These are phyloP conservation scores for Thraustochytrium striatum DNA, from an alignment of 352 stramenopile genomes.

Conservation along the genomic window DNA sequence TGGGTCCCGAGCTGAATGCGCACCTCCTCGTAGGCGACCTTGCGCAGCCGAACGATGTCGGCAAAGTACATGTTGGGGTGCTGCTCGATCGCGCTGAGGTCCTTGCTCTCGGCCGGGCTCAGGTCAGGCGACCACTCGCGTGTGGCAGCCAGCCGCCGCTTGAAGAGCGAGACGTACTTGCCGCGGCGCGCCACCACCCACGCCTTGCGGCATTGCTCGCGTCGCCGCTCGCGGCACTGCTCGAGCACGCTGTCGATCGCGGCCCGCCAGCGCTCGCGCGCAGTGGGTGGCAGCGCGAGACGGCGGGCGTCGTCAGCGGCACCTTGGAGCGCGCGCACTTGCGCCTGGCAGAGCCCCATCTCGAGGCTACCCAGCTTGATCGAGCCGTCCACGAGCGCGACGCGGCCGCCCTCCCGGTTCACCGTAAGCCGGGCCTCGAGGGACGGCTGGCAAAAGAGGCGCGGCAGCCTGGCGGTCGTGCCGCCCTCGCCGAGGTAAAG, in stretches of 20 bases:
- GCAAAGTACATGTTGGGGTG: constrained; percentile 36
- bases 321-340: constrained; percentile 4
- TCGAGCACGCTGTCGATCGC: background rate
- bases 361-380: background rate
- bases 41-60: constrained; percentile 39
- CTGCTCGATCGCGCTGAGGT: constrained; percentile 16
- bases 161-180: constrained; percentile 46
- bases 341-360: background rate
- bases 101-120: background rate
- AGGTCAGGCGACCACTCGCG: constrained; percentile 23
- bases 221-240: background rate
- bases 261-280: background rate
- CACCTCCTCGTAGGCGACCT: constrained; percentile 45
- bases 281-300: background rate
- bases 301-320: background rate
- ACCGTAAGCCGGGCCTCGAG: no score
- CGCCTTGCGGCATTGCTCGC: background rate
- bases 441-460: constrained; percentile 6
- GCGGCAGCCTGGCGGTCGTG: background rate
- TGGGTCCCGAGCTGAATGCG: constrained; percentile 11
- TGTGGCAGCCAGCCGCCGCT: constrained; percentile 42
- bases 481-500: background rate
- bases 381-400: constrained; percentile 12
- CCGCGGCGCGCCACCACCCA: constrained; percentile 22
- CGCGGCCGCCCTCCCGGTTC: no score